Percentiles rank a stretch among this genome's conserved stretches.
Evolutionary conservation across 805 yeast genomes (phyloP).

Genomic region (Starmera amethionina): DNA sequence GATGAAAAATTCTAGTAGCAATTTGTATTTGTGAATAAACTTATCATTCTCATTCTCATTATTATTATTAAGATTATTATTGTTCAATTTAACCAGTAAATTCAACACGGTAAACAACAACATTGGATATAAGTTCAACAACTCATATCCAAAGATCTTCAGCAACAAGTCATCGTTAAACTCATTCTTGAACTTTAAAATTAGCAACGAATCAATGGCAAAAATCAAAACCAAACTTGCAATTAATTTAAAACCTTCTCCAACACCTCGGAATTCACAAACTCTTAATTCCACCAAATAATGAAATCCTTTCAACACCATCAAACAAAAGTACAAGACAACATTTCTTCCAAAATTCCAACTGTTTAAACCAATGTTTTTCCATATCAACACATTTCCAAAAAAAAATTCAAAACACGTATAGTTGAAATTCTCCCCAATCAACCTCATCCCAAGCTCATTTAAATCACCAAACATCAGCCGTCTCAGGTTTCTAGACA

Average conservation of each 20-base stretch:
- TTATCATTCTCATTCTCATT: background rate
- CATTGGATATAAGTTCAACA: constrained; percentile 10
- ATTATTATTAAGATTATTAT: background rate
- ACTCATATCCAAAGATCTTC: constrained; percentile 11
- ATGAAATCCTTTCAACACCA: constrained; percentile 13
- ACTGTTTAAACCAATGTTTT: background rate
- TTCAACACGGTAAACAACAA: constrained; percentile 7
- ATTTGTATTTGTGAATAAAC: background rate
- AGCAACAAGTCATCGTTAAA: background rate
- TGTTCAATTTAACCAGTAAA: background rate
- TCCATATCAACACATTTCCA: constrained; percentile 1
- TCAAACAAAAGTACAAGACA: constrained; percentile 5
- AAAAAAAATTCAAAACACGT: constrained; percentile 2
- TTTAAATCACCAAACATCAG: background rate
- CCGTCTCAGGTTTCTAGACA: background rate
- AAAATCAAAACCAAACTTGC: constrained; percentile 2
- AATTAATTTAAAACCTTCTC: background rate
- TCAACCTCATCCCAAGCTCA: background rate
- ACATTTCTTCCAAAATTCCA: constrained; percentile 4
- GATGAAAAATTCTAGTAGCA: constrained; percentile 4
- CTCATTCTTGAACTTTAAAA: background rate
- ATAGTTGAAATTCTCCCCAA: constrained; percentile 1
- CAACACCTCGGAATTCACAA: background rate
- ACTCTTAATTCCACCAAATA: constrained; percentile 10
- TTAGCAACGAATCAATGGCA: constrained; percentile 2